Conservation (phyloP, 495 filamentous ascomycete genomes). For the Penicillium diatomitis region DNA sequence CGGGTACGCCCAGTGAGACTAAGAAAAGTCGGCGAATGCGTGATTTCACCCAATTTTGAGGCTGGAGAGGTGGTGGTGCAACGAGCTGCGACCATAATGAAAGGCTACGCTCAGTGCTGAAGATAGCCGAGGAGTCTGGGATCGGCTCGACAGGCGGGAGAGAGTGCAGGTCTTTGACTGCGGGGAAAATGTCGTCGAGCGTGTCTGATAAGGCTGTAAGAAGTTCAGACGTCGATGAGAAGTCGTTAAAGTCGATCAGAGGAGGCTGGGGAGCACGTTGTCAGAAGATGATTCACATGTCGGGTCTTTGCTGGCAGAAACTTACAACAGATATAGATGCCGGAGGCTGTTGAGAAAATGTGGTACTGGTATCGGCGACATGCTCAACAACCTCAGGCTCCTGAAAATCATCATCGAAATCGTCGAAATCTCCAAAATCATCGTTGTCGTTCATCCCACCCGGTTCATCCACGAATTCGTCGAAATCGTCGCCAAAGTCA, state of each 20-base stretch:
- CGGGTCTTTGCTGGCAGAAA: conserved; percentile 6
- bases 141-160: conserved; percentile 38
- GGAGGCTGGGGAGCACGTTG: conserved; percentile 41
- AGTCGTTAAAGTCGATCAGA: conserved; percentile 62
- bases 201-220: conserved; percentile 36
- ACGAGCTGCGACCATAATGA: conserved; percentile 96
- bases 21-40: conserved; percentile 94
- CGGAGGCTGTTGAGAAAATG: conserved; percentile 29
- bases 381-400: conserved; percentile 41
- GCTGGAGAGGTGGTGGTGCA: conserved; percentile 86
- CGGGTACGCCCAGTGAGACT: conserved; percentile 88
- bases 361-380: conserved; percentile 11
- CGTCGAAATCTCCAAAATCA: conserved; percentile 57
- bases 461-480: conserved; percentile 84
- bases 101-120: conserved; percentile 55
- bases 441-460: conserved; percentile 48
- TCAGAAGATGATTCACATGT: background rate
- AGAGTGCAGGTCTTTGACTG: conserved; percentile 30
- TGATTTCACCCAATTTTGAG: conserved; percentile 95
- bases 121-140: conserved; percentile 37
- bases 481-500: conserved; percentile 68
- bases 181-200: conserved; percentile 48
- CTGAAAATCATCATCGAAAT: conserved; percentile 85
- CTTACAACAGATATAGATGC: conserved; percentile 43
- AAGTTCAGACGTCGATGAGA: conserved; percentile 43